Evolutionary conservation across 179 eudicot genomes (phyloP), one percentile per base, ranked within the genome.

Genomic region (Vitellaria paradoxa): DNA sequence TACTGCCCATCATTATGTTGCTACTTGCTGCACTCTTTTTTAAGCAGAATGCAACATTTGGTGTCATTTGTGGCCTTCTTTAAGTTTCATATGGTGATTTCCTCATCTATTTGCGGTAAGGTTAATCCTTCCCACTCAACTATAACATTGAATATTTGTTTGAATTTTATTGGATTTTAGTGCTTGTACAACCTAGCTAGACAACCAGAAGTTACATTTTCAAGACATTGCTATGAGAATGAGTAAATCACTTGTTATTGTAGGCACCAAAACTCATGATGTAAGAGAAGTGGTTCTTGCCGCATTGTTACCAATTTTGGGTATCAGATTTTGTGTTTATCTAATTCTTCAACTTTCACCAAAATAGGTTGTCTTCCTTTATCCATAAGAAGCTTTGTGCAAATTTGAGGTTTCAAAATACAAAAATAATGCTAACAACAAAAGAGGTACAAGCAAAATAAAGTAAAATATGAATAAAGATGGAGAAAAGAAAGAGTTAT

Each of bases 371-470:
- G 42, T 47, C 75, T 56, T 6, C 24, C 75, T 17, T 72, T 6
- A 26, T 6, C 13, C 12, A 50, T 2, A 50, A 7, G 55, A 6
- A 50, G 12, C 12, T 8, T 12, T 50, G 9, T 0, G 55, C 55
- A 50, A 50, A 30, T 50, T 70, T 70, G 40, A 21, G 73, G 50
- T 50, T 30, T 70, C 42, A 30, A 70, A 69, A 50, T 46, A 15
- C 18, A 20, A 46, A 67, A 20, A 7, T 7, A 5, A 14, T 47
- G 49, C 45, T 50, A 70, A 50, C 60, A 12, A 23, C 72, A 49
- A 21, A 68, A 47, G 5, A 49, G 9, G 9, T 47, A 46, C 3
- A 68, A 68, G 42, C 40, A 12, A 30, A 26, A 75, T 37, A 30
- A 64, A 75, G 23, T 50, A 45, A 12, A 63, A 46, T 18, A 52